Conservation (phyloP, 2,329 filamentous ascomycete species). For the Claviceps digitariae region DNA sequence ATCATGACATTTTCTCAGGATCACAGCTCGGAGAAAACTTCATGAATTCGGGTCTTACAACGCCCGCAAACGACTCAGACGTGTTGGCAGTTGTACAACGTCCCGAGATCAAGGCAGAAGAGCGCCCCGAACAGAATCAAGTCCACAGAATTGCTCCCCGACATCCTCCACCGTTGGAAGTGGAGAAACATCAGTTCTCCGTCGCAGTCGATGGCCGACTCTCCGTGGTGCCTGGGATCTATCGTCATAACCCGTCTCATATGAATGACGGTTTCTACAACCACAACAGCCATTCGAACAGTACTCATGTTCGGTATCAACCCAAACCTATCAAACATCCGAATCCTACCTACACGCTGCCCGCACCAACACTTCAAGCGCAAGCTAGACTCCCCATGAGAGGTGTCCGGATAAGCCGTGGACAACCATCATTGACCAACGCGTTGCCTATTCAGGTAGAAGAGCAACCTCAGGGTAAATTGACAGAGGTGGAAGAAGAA, state of each 20-base stretch:
- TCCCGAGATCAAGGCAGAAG: slow-evolving; percentile 5
- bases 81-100: slow-evolving; percentile 5
- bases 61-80: slow-evolving; percentile 20
- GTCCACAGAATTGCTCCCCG: not conserved
- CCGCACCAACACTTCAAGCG: slow-evolving; percentile 8
- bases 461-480: not conserved
- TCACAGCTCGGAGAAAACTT: slow-evolving; percentile 26
- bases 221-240: slow-evolving; percentile 17
- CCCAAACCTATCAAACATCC: slow-evolving; percentile 9
- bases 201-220: slow-evolving; percentile 9
- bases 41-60: slow-evolving; percentile 25
- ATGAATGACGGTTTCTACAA: slow-evolving; percentile 22
- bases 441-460: slow-evolving; percentile 1
- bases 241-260: slow-evolving; percentile 13
- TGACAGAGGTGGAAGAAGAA: slow-evolving; percentile 9
- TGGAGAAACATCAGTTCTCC: slow-evolving; percentile 4
- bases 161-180: not conserved
- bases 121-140: not conserved
- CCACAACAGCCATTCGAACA: slow-evolving; percentile 7
- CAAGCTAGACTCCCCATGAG: slow-evolving; percentile 26
- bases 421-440: not conserved
- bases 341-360: slow-evolving; percentile 9
- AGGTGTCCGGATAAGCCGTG: slow-evolving; percentile 9
- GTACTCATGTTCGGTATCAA: slow-evolving; percentile 8
- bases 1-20: slow-evolving; percentile 20